Percentiles rank a stretch among this genome's conserved stretches.
phyloP scores from a whole-genome alignment of 495 filamentous ascomycete genomes.

The Xylaria flabelliformis region DNA sequence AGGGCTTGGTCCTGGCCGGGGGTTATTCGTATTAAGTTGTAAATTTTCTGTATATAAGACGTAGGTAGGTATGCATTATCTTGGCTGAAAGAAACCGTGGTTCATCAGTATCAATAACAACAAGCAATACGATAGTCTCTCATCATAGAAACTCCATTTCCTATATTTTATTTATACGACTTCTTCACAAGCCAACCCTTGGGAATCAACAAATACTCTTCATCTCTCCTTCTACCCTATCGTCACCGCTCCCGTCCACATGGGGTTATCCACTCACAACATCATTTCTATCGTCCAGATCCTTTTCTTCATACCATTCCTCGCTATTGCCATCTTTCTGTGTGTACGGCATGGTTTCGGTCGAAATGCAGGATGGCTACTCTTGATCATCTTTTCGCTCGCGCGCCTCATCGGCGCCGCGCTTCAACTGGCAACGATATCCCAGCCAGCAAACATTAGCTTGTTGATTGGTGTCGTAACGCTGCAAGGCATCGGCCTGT shows the following conservation, averaged over 20 bases:
- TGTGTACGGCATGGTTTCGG: constrained; percentile 43
- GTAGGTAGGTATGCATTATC: constrained; percentile 7
- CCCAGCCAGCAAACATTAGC: constrained; percentile 38
- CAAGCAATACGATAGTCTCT: neutral
- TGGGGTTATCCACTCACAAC: constrained; percentile 38
- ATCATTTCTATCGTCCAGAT: constrained; percentile 45
- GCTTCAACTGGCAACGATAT: constrained; percentile 45
- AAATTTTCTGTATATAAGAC: constrained; percentile 19
- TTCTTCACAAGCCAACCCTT: neutral
- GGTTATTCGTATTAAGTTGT: constrained; percentile 1
- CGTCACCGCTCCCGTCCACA: constrained; percentile 10
- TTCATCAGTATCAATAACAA: neutral
- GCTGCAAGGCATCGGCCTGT: constrained; percentile 44
- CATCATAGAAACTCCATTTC: neutral
- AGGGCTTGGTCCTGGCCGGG: neutral
- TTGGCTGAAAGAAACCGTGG: neutral
- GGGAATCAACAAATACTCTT: neutral
- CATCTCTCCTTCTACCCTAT: neutral
- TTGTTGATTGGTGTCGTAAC: constrained; percentile 38
- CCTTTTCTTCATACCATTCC: constrained; percentile 37
- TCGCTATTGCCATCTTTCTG: constrained; percentile 40
- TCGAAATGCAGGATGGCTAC: constrained; percentile 42
- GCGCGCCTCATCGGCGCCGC: constrained; percentile 41
- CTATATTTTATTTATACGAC: neutral
- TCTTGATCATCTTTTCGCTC: constrained; percentile 45